A percentile compares a stretch with the other conserved stretches of the same genome.
These are phyloP conservation scores for Marasmius oreades DNA, from an alignment of 1,284 basidiomycete genomes.

Conservation along the genomic window DNA sequence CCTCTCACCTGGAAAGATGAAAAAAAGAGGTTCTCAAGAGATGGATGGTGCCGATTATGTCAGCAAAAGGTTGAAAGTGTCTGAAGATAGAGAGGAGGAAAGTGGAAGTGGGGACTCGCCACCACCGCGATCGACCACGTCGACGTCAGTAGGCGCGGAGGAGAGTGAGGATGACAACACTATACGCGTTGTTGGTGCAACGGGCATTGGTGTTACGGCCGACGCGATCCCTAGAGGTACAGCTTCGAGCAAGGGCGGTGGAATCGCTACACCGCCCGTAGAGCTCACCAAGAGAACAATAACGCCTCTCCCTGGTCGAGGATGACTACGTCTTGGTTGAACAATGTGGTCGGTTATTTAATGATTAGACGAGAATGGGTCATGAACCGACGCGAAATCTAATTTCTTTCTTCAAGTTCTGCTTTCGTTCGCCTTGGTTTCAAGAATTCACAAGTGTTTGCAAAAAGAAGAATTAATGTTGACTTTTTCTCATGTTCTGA, in stretches of 20 bases:
- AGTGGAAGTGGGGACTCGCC: neutral
- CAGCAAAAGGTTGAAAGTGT: slow-evolving; percentile 30
- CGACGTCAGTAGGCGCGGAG: neutral
- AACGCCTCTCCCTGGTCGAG: neutral
- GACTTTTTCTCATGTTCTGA: too few relatives aligned
- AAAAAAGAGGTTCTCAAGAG: slow-evolving; percentile 24
- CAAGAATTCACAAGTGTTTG: too few relatives aligned
- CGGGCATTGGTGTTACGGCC: neutral
- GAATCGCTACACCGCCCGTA: neutral
- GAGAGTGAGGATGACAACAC: slow-evolving; percentile 2
- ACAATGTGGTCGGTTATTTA: neutral
- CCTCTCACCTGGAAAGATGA: neutral
- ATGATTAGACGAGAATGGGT: neutral
- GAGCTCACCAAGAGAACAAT: neutral
- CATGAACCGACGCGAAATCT: too few relatives aligned
- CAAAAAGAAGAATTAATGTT: too few relatives aligned
- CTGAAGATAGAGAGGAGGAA: neutral
- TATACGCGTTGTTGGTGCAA: neutral
- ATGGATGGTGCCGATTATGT: slow-evolving; percentile 13
- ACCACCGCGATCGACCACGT: neutral
- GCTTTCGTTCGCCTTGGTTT: too few relatives aligned
- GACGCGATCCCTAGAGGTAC: neutral
- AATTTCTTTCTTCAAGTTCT: too few relatives aligned
- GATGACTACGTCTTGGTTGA: neutral
- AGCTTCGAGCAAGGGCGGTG: neutral